Conservation (phyloP, 2,329 filamentous ascomycete genomes). For the Hortaea sp. region DNA sequence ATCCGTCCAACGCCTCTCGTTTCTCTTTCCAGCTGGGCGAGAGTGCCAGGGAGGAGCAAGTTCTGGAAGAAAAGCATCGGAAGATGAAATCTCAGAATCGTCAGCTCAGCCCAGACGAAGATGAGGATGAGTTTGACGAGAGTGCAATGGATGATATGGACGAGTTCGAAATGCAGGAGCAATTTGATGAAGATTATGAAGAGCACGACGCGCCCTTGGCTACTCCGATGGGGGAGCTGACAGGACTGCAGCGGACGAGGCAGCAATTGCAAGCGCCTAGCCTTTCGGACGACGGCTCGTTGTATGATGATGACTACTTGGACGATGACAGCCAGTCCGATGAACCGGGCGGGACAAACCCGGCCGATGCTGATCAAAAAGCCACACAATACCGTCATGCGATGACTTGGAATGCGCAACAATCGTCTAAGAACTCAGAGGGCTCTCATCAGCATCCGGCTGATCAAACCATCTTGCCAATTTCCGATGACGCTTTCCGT, state of each 20-base stretch:
- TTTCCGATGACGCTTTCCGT: background rate
- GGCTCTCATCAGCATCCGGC: background rate
- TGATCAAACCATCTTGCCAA: background rate
- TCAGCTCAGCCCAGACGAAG: conserved; percentile 14
- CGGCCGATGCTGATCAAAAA: conserved; percentile 22
- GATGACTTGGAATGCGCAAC: conserved; percentile 1
- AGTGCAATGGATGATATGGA: conserved; percentile 36
- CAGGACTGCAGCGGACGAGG: conserved; percentile 2
- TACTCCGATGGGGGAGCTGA: background rate
- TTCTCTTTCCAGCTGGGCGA: conserved; percentile 78
- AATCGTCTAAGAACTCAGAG: no score
- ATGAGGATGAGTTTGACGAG: conserved; percentile 29
- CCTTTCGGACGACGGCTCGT: conserved; percentile 46
- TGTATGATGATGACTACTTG: conserved; percentile 39
- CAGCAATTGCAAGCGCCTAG: conserved; percentile 2
- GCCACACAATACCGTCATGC: conserved; percentile 19
- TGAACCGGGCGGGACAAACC: conserved; percentile 9
- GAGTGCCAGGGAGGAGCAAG: conserved; percentile 51
- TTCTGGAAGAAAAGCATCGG: conserved; percentile 60
- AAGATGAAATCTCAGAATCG: background rate
- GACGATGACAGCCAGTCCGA: conserved; percentile 5
- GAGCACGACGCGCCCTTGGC: background rate
- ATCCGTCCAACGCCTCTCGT: conserved; percentile 59
- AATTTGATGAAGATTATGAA: conserved; percentile 1
- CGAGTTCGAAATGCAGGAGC: conserved; percentile 31